Percentiles rank a stretch among this genome's conserved stretches.
Evolutionary conservation across 2,329 filamentous ascomycete species (phyloP).

Genomic region (Verticillium nonalfalfae): DNA sequence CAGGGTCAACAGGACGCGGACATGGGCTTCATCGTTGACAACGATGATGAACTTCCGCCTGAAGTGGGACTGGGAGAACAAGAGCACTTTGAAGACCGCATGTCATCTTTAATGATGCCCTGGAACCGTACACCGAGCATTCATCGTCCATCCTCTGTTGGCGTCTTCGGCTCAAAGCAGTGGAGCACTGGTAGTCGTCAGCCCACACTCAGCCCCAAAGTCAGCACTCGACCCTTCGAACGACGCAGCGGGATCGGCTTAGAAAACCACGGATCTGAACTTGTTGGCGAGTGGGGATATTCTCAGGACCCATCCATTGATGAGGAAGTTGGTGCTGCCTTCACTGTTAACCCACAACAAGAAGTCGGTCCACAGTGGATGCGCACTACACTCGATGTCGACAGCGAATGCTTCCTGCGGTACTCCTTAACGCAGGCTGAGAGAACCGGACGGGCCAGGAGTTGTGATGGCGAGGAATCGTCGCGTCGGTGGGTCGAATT

Average conservation of each 20-base stretch:
- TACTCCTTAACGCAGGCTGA: constrained; percentile 32
- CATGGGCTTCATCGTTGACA: constrained; percentile 24
- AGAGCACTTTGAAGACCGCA: constrained; percentile 60
- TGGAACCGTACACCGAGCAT: constrained; percentile 36
- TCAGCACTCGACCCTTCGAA: constrained; percentile 32
- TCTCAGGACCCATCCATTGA: constrained; percentile 25
- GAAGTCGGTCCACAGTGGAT: constrained; percentile 23
- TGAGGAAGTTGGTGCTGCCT: constrained; percentile 14
- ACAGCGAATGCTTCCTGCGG: constrained; percentile 37
- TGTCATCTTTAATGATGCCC: constrained; percentile 44
- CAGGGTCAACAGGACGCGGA: constrained; percentile 14
- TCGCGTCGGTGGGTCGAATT: constrained; percentile 53
- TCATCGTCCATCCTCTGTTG: constrained; percentile 7
- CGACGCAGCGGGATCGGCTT: constrained; percentile 36
- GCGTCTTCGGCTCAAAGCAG: constrained; percentile 1
- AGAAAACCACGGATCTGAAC: constrained; percentile 21
- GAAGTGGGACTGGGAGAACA: constrained; percentile 67
- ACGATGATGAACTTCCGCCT: constrained; percentile 32
- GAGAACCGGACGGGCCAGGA: constrained; percentile 19
- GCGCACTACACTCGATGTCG: constrained; percentile 32
- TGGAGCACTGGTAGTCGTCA: constrained; percentile 11
- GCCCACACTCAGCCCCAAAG: constrained; percentile 28
- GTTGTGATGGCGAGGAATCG: constrained; percentile 20
- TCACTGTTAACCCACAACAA: constrained; percentile 11
- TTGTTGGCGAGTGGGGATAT: constrained; percentile 15